A percentile compares a stretch with the other conserved stretches of the same genome.
These are phyloP conservation scores for Penicillium cinerascens DNA, from an alignment of 495 filamentous ascomycete genomes.

Conservation along the genomic window DNA sequence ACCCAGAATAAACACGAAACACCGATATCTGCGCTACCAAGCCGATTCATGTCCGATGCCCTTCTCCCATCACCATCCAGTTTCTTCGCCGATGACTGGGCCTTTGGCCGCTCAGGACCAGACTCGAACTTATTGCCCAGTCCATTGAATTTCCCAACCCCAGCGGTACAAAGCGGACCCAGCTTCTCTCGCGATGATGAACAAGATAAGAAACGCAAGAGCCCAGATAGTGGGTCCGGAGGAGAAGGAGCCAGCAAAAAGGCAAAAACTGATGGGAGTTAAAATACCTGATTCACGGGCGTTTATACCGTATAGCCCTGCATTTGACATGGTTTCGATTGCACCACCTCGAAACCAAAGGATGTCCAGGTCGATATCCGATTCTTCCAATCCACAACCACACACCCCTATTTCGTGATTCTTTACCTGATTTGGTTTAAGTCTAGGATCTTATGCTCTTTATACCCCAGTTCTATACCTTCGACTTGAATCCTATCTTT, in stretches of 20 bases:
- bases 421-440: constrained; percentile 13
- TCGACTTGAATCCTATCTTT: constrained; percentile 2
- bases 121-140: constrained; percentile 83
- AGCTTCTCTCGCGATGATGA: constrained; percentile 62
- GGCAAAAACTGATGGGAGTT: constrained; percentile 36
- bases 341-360: constrained; percentile 1
- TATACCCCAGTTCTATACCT: constrained; percentile 26
- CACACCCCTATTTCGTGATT: constrained; percentile 3
- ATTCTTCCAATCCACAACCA: neutral
- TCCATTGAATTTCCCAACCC: constrained; percentile 88
- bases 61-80: constrained; percentile 82
- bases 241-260: constrained; percentile 44
- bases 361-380: constrained; percentile 14
- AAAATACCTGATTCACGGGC: neutral
- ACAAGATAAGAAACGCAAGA: constrained; percentile 52
- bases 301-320: neutral
- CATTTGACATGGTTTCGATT: neutral
- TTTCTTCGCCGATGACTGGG: constrained; percentile 87
- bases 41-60: constrained; percentile 79
- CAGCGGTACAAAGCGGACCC: constrained; percentile 67
- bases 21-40: constrained; percentile 94
- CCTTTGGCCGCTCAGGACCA: constrained; percentile 57
- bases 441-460: constrained; percentile 14
- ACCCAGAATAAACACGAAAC: constrained; percentile 83
- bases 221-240: constrained; percentile 42